Percentiles rank a stretch among this genome's conserved stretches.
phyloP scores from a whole-genome alignment of 192 early-diverging fungal species.

The Thamnidium elegans region DNA sequence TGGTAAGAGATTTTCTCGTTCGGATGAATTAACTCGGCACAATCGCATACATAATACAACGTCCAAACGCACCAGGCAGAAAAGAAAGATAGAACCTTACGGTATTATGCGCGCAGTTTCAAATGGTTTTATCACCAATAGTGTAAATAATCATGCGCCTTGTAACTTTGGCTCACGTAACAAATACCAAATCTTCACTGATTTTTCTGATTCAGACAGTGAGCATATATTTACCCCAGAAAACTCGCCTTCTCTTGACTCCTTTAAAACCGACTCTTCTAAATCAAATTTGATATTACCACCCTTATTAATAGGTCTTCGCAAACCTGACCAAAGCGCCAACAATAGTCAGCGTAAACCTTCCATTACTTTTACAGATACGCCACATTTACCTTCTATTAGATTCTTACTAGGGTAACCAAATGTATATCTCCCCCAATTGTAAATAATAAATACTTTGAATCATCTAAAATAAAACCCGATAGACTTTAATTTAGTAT shows the following conservation, averaged over 20 bases:
- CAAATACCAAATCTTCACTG: slow-evolving; percentile 12
- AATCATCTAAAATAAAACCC: too few relatives aligned
- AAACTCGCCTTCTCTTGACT: slow-evolving; percentile 29
- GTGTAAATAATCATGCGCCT: slow-evolving; percentile 10
- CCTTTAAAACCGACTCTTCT: slow-evolving; percentile 3
- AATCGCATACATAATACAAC: slow-evolving; percentile 48
- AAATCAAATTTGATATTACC: slow-evolving; percentile 12
- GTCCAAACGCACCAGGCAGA: slow-evolving; percentile 19
- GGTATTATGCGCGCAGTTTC: not conserved
- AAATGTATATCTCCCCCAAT: not conserved
- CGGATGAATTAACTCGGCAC: slow-evolving; percentile 65
- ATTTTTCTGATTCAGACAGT: slow-evolving; percentile 4
- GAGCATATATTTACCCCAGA: slow-evolving; percentile 41
- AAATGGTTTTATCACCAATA: not conserved
- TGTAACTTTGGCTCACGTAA: slow-evolving; percentile 11
- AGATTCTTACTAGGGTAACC: slow-evolving; percentile 17
- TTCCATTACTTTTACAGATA: not conserved
- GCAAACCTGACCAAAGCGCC: slow-evolving; percentile 7
- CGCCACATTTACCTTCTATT: slow-evolving; percentile 22
- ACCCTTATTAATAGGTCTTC: not conserved
- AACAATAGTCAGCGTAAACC: slow-evolving; percentile 3
- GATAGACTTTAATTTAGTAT: too few relatives aligned
- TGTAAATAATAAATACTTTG: too few relatives aligned
- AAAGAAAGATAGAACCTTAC: slow-evolving; percentile 10
- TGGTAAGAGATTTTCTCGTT: slow-evolving; percentile 75